These are phyloP conservation scores for Aurantiochytrium sp. DNA, from an alignment of 108 stramenopile species.

Conservation along the genomic window DNA sequence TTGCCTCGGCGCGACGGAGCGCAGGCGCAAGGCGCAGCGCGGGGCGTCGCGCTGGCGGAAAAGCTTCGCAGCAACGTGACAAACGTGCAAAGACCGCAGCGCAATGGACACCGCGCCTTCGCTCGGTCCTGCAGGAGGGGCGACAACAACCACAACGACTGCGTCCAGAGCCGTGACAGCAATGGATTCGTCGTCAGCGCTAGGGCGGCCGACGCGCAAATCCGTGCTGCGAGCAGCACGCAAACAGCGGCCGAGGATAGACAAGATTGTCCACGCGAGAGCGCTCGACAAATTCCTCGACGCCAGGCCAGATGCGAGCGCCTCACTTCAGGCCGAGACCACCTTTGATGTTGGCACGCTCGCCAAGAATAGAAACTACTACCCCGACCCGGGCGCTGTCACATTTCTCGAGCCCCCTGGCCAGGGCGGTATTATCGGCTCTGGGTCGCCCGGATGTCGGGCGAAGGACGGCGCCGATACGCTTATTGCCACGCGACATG, in stretches of 20 bases:
- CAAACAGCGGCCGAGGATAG: neutral
- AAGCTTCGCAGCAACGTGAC: too few species aligned
- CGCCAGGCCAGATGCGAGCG: neutral
- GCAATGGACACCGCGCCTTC: neutral
- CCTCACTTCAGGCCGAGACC: neutral
- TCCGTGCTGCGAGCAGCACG: neutral
- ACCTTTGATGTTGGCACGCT: neutral
- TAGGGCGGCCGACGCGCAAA: neutral
- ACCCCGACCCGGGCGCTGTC: neutral
- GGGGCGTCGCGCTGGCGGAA: too few species aligned
- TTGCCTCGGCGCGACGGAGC: too few species aligned
- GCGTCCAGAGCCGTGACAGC: too few species aligned
- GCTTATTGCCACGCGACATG: neutral
- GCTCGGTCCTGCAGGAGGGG: neutral
- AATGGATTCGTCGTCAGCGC: neutral
- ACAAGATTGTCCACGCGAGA: neutral
- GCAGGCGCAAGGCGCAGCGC: too few species aligned
- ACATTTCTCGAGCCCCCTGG: neutral
- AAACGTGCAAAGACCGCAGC: too few species aligned
- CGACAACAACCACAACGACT: neutral
- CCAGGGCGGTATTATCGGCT: neutral
- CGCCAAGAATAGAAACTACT: neutral
- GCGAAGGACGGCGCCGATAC: neutral
- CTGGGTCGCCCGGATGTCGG: neutral
- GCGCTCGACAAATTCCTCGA: slow-evolving; percentile 12